phyloP scores from a whole-genome alignment of 108 stramenopile species.

The Skeletonema potamos region DNA sequence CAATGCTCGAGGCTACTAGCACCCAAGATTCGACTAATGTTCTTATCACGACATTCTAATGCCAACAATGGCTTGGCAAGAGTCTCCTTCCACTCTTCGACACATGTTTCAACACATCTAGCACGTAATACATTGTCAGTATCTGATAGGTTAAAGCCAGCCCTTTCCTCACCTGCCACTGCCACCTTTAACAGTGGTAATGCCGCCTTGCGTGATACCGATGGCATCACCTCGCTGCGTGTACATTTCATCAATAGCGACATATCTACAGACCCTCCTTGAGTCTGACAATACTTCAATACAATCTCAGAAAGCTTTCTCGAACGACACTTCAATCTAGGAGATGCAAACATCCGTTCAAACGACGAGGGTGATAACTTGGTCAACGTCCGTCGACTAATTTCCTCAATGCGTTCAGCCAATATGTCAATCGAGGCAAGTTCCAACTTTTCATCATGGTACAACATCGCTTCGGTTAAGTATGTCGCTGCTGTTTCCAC shows the following conservation, averaged over 20 bases:
- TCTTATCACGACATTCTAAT: constrained; percentile 43
- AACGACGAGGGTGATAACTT: constrained; percentile 43
- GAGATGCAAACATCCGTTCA: constrained; percentile 40
- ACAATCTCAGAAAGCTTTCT: constrained; percentile 48
- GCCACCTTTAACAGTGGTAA: constrained; percentile 44
- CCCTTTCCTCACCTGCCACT: constrained; percentile 30
- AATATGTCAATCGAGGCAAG: constrained; percentile 37
- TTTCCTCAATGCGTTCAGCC: constrained; percentile 44
- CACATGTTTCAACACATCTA: constrained; percentile 46
- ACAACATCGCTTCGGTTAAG: constrained; percentile 38
- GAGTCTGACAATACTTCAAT: constrained; percentile 44
- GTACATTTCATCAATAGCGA: constrained; percentile 41
- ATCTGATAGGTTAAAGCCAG: constrained; percentile 30
- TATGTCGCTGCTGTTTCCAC: constrained; percentile 37
- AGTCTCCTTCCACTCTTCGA: constrained; percentile 54
- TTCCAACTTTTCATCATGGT: constrained; percentile 50
- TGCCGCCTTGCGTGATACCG: constrained; percentile 46
- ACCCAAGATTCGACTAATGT: constrained; percentile 44
- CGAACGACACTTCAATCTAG: constrained; percentile 41
- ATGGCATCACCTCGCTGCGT: constrained; percentile 39
- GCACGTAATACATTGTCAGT: constrained; percentile 42
- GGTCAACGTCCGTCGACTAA: constrained; percentile 29
- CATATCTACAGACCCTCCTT: constrained; percentile 44
- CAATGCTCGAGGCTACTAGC: constrained; percentile 37
- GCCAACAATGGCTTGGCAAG: constrained; percentile 47